Evolutionary conservation across 768 basidiomycete genomes (phyloP).

Genomic region (Xerocomellus dryophilus): DNA sequence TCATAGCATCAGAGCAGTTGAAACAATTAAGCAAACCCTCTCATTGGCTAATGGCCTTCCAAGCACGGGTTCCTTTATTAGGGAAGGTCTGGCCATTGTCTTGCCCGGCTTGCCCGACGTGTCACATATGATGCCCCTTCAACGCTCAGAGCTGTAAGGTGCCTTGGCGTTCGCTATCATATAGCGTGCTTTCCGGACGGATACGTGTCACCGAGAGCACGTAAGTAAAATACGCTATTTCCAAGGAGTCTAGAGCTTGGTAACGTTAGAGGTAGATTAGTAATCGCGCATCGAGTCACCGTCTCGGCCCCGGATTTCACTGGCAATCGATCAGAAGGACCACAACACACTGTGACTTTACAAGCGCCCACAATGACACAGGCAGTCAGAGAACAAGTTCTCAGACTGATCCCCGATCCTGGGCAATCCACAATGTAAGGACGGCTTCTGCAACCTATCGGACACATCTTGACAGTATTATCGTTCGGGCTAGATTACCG

Average conservation of each 20-base stretch:
- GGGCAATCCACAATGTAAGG: slow-evolving; percentile 49
- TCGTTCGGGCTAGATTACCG: slow-evolving; percentile 50
- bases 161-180: background rate
- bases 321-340: slow-evolving; percentile 5
- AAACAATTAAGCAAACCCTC: too few relatives aligned
- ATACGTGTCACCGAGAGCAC: too few relatives aligned
- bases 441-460: background rate
- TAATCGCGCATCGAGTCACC: slow-evolving; percentile 10
- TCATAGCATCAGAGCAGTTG: too few relatives aligned
- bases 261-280: slow-evolving; percentile 7
- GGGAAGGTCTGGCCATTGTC: too few relatives aligned
- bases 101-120: too few relatives aligned
- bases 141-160: background rate
- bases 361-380: slow-evolving; percentile 41
- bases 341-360: background rate
- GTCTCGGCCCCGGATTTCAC: too few relatives aligned
- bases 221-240: background rate
- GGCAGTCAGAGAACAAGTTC: slow-evolving; percentile 51
- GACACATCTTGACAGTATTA: background rate
- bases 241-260: background rate
- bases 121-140: too few relatives aligned
- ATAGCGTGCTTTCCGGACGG: too few relatives aligned
- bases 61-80: too few relatives aligned
- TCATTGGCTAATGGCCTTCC: too few relatives aligned
- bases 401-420: slow-evolving; percentile 51